Evolutionary conservation across 208 protist genomes (phyloP).

Genomic region (Leishmania braziliensis): DNA sequence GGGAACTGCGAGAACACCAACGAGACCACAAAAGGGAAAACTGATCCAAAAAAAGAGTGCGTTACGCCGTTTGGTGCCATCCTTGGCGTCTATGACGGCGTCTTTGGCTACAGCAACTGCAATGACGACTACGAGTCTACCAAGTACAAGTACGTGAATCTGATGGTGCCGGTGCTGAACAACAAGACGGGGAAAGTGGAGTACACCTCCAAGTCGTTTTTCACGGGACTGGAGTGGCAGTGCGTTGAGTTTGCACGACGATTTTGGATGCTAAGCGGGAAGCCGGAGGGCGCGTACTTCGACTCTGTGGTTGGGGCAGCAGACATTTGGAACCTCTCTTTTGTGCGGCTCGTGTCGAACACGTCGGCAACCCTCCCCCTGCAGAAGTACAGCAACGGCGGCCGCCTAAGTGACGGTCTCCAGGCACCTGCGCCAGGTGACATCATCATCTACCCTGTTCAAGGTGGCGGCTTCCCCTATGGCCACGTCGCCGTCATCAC

Average conservation of each 20-base stretch:
- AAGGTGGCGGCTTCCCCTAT: slow-evolving; percentile 44
- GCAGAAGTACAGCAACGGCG: slow-evolving; percentile 49
- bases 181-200: not conserved
- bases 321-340: slow-evolving; percentile 72
- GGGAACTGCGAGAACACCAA: slow-evolving; percentile 5
- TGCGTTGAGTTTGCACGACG: slow-evolving; percentile 88
- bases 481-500: slow-evolving; percentile 84
- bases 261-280: slow-evolving; percentile 78
- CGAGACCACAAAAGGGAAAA: no score
- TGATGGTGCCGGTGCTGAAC: slow-evolving; percentile 9
- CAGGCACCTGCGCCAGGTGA: slow-evolving; percentile 44
- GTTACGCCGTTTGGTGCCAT: slow-evolving; percentile 49
- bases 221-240: slow-evolving; percentile 76
- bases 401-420: slow-evolving; percentile 10
- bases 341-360: slow-evolving; percentile 37
- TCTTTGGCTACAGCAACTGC: slow-evolving; percentile 78
- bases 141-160: slow-evolving; percentile 22
- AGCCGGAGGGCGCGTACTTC: slow-evolving; percentile 57
- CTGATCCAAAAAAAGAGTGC: not conserved
- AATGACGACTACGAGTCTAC: slow-evolving; percentile 46
- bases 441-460: slow-evolving; percentile 65
- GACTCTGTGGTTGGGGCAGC: slow-evolving; percentile 52
- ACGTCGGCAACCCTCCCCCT: slow-evolving; percentile 35
- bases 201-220: not conserved
- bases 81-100: slow-evolving; percentile 50